Evolutionary conservation across 495 filamentous ascomycete species (phyloP).

Genomic region (Lepraria neglecta): DNA sequence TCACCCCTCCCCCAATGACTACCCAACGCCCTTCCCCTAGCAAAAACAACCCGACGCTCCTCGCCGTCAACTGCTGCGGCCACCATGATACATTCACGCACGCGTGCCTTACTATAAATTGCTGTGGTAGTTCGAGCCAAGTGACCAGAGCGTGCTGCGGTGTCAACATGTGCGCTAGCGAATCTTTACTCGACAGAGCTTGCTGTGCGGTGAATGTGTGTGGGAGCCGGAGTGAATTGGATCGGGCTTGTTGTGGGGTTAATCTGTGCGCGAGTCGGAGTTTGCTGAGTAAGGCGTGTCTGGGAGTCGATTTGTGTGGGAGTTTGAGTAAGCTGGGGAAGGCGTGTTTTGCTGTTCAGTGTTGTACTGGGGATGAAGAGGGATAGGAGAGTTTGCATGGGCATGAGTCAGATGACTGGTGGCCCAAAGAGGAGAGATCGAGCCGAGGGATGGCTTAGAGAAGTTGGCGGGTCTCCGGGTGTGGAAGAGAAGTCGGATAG

Average conservation of each 20-base stretch:
- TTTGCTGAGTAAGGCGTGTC: background rate
- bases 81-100: slow-evolving; percentile 1
- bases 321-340: slow-evolving; percentile 4
- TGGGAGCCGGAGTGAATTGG: slow-evolving; percentile 1
- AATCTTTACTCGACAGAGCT: background rate
- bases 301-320: slow-evolving; percentile 7
- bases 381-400: background rate
- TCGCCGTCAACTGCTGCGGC: background rate
- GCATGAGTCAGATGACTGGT: background rate
- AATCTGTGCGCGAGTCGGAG: background rate
- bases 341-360: slow-evolving; percentile 4
- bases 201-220: background rate
- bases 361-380: background rate
- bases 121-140: slow-evolving; percentile 2
- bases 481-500: no score
- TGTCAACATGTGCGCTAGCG: slow-evolving; percentile 2
- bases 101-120: slow-evolving; percentile 1
- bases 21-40: background rate
- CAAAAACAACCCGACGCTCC: background rate
- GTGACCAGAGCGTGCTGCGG: slow-evolving; percentile 1
- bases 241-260: slow-evolving; percentile 1
- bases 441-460: background rate
- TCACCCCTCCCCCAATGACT: background rate
- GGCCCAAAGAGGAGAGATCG: background rate
- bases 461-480: no score